phyloP scores from a whole-genome alignment of 225 moss, liverwort and hornwort species.

The Straminergon stramineum region DNA sequence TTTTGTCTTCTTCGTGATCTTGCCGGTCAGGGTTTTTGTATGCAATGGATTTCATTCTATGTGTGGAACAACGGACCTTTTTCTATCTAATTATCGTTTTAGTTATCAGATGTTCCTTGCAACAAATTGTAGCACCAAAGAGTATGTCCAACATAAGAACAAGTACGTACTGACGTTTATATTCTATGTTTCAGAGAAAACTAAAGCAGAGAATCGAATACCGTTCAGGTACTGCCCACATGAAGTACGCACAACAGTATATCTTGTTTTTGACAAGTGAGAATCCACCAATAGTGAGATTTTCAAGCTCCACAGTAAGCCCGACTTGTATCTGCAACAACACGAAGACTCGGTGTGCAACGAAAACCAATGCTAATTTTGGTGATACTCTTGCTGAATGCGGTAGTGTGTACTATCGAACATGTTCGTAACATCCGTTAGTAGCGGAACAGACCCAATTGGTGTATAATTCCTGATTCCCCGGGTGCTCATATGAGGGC shows the following conservation, averaged over 20 bases:
- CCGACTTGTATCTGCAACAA: not conserved
- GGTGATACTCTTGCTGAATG: not conserved
- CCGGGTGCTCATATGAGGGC: not conserved
- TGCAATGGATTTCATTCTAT: not conserved
- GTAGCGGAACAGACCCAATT: not conserved
- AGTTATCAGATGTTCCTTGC: not conserved
- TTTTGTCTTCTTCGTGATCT: not conserved
- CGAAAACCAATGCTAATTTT: not conserved
- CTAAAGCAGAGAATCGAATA: not conserved
- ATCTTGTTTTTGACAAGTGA: not conserved
- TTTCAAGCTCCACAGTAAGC: not conserved
- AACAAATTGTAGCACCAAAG: not conserved
- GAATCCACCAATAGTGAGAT: not conserved
- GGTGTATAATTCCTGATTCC: not conserved
- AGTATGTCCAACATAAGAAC: not conserved
- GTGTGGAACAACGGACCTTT: not conserved
- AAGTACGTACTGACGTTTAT: not conserved
- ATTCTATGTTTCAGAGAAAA: not conserved
- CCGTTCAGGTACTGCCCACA: not conserved
- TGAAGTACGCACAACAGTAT: not conserved
- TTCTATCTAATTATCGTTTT: no score
- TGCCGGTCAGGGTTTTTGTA: not conserved
- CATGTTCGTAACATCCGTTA: not conserved
- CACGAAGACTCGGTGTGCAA: not conserved
- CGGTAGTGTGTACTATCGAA: not conserved